Percentiles rank a stretch among this genome's conserved stretches.
phyloP scores from a whole-genome alignment of 2,329 filamentous ascomycete species.

The Cytospora mali region DNA sequence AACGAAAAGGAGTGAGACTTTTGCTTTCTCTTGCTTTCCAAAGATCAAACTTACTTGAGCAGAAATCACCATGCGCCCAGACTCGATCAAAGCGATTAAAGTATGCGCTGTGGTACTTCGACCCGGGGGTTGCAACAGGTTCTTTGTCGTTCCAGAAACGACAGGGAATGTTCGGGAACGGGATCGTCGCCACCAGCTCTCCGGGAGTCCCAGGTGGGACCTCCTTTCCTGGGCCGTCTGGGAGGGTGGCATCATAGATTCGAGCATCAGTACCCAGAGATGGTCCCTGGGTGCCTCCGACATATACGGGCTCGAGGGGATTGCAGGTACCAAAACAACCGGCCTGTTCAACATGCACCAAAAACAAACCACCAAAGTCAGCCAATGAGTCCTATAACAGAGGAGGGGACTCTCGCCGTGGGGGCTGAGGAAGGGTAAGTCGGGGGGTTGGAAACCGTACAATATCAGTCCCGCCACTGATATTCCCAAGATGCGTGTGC shows the following conservation, averaged over 20 bases:
- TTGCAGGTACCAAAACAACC: slow-evolving; percentile 67
- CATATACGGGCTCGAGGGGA: slow-evolving; percentile 67
- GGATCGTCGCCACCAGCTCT: slow-evolving; percentile 69
- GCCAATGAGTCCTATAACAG: neutral
- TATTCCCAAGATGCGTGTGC: slow-evolving; percentile 69
- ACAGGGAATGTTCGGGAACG: slow-evolving; percentile 77
- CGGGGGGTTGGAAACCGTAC: slow-evolving; percentile 43
- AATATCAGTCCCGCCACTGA: slow-evolving; percentile 78
- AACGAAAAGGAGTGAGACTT: neutral
- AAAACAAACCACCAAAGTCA: neutral
- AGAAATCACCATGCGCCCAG: slow-evolving; percentile 71
- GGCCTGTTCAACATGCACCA: slow-evolving; percentile 50
- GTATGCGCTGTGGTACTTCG: slow-evolving; percentile 62
- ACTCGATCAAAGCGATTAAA: slow-evolving; percentile 66
- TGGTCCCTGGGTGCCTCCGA: slow-evolving; percentile 55
- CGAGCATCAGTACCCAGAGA: slow-evolving; percentile 54
- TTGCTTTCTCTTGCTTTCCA: no score
- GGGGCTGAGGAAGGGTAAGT: neutral
- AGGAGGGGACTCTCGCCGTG: neutral
- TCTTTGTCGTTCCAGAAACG: slow-evolving; percentile 62
- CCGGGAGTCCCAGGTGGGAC: slow-evolving; percentile 66
- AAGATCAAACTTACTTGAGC: neutral
- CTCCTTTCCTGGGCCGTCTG: slow-evolving; percentile 46
- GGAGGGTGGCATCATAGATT: slow-evolving; percentile 65
- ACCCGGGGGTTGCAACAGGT: slow-evolving; percentile 46